Evolutionary conservation across 257 asterid genomes (phyloP), one percentile per base, ranked within the genome.

Genomic region (Scutellaria barbata): DNA sequence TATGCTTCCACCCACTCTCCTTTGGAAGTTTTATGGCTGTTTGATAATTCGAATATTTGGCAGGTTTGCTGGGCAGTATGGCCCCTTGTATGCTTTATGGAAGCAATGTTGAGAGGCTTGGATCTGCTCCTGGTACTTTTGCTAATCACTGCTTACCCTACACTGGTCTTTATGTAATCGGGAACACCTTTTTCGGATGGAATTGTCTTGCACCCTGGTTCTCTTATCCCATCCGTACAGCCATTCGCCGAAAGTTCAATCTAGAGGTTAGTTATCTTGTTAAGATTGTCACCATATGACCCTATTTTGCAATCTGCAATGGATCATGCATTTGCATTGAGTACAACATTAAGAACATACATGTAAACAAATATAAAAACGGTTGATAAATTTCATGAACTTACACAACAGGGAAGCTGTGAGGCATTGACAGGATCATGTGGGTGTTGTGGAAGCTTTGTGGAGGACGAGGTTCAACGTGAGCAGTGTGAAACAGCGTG

Each of bases 21-120:
- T 56, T 33, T 8, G 52, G 8, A n/a, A n/a, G n/a, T 40, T 63
- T 9, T 63, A n/a, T 16, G 73, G 50, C 7, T n/a, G 35, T 45
- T 10, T 72, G 65, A 80, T 58, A 30, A n/a, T 39, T 45, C 20
- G 69, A 65, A 68, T 39, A 37, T 16, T 63, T 78, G 74, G 72
- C 87, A 95, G 99, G 99, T 75, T 72, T 95, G 81, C 71, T 95
- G 66, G 99, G 99, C 64, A 83, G 92, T 60, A 60, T 87, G 45
- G 96, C 89, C 16, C 99, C 99, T 45, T 95, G 99, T 74, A 92
- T 95, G 81, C 98, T 92, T 46, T 88, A 91, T 59, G 99, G 96
- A 72, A 79, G 86, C 86, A 95, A 82, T 75, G 95, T 74, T 0
- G 99, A 95, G 82, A 88, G 99, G 72, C 86, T 95, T 71, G 92